Base-by-base conservation (phyloP, 2,329 filamentous ascomycete genomes). In the Parascedosporium putredinis region DNA sequence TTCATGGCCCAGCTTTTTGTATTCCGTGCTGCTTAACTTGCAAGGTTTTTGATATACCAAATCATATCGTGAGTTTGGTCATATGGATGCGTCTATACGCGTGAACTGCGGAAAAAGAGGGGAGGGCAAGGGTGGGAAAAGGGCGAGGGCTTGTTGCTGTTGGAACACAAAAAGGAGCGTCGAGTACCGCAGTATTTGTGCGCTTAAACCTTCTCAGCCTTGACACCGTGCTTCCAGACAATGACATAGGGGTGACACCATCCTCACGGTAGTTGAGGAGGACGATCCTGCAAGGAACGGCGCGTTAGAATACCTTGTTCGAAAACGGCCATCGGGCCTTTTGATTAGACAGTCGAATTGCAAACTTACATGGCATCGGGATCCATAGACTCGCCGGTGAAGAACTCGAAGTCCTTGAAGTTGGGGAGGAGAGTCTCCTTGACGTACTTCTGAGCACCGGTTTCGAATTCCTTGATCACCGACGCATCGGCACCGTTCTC, bases 211-310 rank as follows among this genome's bases (percentile, higher is more conserved):
- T 98, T 97, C 77, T 81, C 82, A 75, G 85, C 84, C 60, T 73
- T 75, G 57, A 97, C 72, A 64, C 91, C 93, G 74, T 96, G 86
- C 82, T 97, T 96, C 91, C 90, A 97, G 74, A 94, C 73, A 58
- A 81, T 86, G 62, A 95, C 76, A 67, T 79, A 98, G 53, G 93
- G 50, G 91, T 97, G 59, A 84, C 69, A 68, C 93, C 93, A 62
- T 97, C 93, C 69, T 95, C 90, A 62, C 93, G 91, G 81, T 95
- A 98, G 80, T 96, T 94, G 66, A 96, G 85, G 59, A 96, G 86
- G 57, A 90, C 76, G 61, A 95, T 76, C 82, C 86, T 90, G 55
- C 7, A 23, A 47, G 2, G n/a, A 38, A 31, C 6, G n/a, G n/a
- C n/a, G n/a, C n/a, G n/a, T n/a, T n/a, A n/a, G n/a, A n/a, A n/a